Conservation (phyloP, 78 protist genomes). For the Dictyostelium intermedium region DNA sequence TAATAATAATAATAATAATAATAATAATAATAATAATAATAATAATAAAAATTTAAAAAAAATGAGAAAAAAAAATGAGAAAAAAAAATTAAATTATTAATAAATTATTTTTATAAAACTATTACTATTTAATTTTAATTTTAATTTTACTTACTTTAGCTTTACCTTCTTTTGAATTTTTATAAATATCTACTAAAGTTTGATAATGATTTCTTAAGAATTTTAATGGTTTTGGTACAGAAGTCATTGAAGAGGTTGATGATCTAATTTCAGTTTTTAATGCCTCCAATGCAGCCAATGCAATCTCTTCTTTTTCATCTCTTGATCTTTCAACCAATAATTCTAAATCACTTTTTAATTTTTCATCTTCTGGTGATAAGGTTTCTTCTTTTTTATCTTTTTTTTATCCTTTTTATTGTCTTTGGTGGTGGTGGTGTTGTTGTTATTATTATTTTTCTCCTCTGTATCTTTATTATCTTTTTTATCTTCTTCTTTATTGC, state of each 20-base stretch:
- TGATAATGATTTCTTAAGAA: constrained; percentile 93
- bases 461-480: background rate
- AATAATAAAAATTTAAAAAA: background rate
- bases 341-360: constrained; percentile 84
- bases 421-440: background rate
- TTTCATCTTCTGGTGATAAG: constrained; percentile 86
- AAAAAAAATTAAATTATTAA: too few relatives aligned
- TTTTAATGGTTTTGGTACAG: constrained; percentile 99
- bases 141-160: constrained; percentile 48
- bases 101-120: too few relatives aligned
- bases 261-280: constrained; percentile 86
- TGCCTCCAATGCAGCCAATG: constrained; percentile 50
- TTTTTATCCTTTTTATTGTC: background rate
- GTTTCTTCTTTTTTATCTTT: constrained; percentile 21
- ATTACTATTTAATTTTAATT: too few relatives aligned
- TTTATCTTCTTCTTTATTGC: background rate
- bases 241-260: constrained; percentile 95
- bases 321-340: constrained; percentile 66
- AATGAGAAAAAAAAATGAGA: too few relatives aligned
- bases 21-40: too few relatives aligned
- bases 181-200: constrained; percentile 54
- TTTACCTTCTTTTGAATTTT: background rate
- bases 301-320: constrained; percentile 57
- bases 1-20: too few relatives aligned
- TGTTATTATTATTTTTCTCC: background rate